Conservation (phyloP, 495 filamentous ascomycete species). For the Aspergillus campestris region DNA sequence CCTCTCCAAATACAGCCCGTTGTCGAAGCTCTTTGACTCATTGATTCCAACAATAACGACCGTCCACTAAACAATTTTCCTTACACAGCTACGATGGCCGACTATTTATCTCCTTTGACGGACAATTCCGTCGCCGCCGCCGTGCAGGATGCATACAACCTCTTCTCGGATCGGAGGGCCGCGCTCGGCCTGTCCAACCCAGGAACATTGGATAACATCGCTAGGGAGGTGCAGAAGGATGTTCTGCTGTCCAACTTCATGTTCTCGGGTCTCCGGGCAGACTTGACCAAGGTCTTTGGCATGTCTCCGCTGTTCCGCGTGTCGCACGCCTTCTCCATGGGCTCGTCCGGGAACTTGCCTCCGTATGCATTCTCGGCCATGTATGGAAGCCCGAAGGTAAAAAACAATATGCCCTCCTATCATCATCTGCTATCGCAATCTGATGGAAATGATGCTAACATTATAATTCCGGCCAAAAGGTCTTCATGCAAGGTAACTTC, state of each 20-base stretch:
- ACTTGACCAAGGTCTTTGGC: slow-evolving; percentile 91
- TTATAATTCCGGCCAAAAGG: slow-evolving; percentile 37
- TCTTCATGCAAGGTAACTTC: slow-evolving; percentile 91
- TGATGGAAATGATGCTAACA: slow-evolving; percentile 2
- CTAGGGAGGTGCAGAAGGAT: slow-evolving; percentile 87
- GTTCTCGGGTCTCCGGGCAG: slow-evolving; percentile 90
- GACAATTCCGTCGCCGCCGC: slow-evolving; percentile 62
- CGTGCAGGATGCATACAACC: slow-evolving; percentile 67
- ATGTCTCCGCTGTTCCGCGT: slow-evolving; percentile 91
- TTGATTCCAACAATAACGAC: not conserved
- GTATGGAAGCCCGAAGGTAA: slow-evolving; percentile 84
- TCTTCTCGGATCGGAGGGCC: slow-evolving; percentile 77
- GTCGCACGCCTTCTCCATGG: slow-evolving; percentile 92
- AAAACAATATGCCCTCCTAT: slow-evolving; percentile 20
- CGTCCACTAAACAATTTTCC: not conserved
- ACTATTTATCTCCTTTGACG: slow-evolving; percentile 47
- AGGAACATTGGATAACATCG: slow-evolving; percentile 84
- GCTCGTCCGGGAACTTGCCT: slow-evolving; percentile 66
- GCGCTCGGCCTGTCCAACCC: slow-evolving; percentile 85
- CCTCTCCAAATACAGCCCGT: slow-evolving; percentile 1
- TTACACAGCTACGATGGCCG: slow-evolving; percentile 30
- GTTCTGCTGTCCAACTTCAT: slow-evolving; percentile 90
- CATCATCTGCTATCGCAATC: not conserved
- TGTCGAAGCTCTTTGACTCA: not conserved
- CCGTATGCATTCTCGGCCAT: slow-evolving; percentile 92